Evolutionary conservation across 1,284 basidiomycete genomes (phyloP).

Genomic region (Marasmius sp.): DNA sequence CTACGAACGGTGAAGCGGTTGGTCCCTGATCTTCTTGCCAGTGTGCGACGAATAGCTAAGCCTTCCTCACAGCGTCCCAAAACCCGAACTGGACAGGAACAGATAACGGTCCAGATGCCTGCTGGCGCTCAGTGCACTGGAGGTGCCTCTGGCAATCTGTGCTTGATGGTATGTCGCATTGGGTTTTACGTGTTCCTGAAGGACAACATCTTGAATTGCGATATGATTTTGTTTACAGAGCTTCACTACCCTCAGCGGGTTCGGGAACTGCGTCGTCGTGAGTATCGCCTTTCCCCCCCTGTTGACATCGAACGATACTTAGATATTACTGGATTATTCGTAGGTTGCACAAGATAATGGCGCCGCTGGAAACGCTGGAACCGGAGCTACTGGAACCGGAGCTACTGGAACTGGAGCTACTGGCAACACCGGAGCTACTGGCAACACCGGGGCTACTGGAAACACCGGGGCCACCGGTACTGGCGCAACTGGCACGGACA

Average conservation of each 20-base stretch:
- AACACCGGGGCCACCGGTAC: not conserved
- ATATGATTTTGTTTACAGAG: constrained; percentile 11
- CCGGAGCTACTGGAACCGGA: constrained; percentile 1
- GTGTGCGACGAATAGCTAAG: not conserved
- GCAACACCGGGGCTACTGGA: not conserved
- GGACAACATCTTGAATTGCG: not conserved
- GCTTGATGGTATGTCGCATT: constrained; percentile 26
- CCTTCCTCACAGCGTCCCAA: constrained; percentile 15
- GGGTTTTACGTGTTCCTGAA: not conserved
- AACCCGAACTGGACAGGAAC: constrained; percentile 30
- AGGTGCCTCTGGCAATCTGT: constrained; percentile 32
- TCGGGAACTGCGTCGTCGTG: constrained; percentile 43
- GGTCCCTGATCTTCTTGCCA: constrained; percentile 5
- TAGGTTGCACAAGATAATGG: not conserved
- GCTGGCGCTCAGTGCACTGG: constrained; percentile 37
- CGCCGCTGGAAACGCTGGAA: not conserved
- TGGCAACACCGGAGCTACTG: constrained; percentile 3
- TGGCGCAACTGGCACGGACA: not conserved
- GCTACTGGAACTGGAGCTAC: constrained; percentile 5
- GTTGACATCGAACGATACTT: not conserved
- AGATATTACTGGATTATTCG: not conserved
- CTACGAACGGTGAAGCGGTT: constrained; percentile 38
- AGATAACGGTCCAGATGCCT: constrained; percentile 34
- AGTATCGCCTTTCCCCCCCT: not conserved
- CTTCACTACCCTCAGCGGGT: constrained; percentile 37